A percentile compares a stretch with the other conserved stretches of the same genome.
These are phyloP conservation scores for Fusarium kyushuense DNA, from an alignment of 2,329 filamentous ascomycete genomes.

Conservation along the genomic window DNA sequence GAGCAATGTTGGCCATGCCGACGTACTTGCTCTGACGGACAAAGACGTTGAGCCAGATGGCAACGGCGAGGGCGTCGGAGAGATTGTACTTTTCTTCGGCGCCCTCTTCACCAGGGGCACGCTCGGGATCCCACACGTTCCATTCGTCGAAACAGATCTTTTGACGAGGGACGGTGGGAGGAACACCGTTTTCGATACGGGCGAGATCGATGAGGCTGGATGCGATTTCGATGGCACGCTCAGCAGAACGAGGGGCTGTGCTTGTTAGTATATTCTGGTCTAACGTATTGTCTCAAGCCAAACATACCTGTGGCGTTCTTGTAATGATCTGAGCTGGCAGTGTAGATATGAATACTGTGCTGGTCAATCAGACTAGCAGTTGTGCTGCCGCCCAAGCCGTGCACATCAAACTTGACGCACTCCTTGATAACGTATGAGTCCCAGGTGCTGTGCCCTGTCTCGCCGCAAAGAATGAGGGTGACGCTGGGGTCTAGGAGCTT, in stretches of 20 bases:
- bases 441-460: constrained; percentile 77
- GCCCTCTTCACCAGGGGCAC: constrained; percentile 77
- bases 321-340: constrained; percentile 65
- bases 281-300: no score
- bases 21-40: constrained; percentile 76
- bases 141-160: constrained; percentile 87
- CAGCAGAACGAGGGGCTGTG: constrained; percentile 73
- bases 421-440: constrained; percentile 79
- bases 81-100: constrained; percentile 81
- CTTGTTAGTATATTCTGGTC: neutral
- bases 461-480: constrained; percentile 78
- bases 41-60: constrained; percentile 81
- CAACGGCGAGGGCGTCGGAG: constrained; percentile 80
- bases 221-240: constrained; percentile 79
- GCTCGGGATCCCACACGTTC: constrained; percentile 83
- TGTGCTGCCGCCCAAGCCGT: constrained; percentile 51
- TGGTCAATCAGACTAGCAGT: constrained; percentile 72
- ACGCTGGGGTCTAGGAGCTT: constrained; percentile 78
- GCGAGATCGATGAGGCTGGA: constrained; percentile 78
- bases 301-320: constrained; percentile 60
- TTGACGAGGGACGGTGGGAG: constrained; percentile 69
- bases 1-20: constrained; percentile 83
- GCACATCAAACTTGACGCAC: constrained; percentile 63
- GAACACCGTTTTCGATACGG: constrained; percentile 74
- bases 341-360: constrained; percentile 86